phyloP scores from a whole-genome alignment of 2,329 filamentous ascomycete genomes.

The Raffaelea deltoideospora region DNA sequence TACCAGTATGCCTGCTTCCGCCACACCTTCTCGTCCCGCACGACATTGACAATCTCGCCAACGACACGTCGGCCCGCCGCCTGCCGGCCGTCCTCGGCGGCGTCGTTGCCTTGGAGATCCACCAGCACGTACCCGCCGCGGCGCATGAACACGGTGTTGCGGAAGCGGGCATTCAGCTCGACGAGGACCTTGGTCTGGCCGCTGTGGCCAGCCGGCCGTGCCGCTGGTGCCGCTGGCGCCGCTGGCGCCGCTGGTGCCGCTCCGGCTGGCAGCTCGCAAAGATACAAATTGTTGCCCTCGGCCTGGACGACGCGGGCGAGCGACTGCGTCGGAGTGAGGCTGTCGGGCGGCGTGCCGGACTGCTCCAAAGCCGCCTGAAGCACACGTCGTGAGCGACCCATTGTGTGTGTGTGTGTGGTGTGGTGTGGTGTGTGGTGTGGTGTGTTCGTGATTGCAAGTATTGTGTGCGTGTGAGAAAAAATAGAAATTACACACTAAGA shows the following conservation, averaged over 20 bases:
- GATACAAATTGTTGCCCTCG: constrained; percentile 81
- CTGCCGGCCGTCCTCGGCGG: constrained; percentile 43
- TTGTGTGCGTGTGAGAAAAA: no score
- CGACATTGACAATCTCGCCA: constrained; percentile 86
- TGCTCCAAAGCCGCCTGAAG: constrained; percentile 66
- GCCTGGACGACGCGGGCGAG: constrained; percentile 69
- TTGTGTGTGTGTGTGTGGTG: constrained; percentile 16
- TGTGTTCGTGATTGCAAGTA: background rate
- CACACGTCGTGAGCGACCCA: constrained; percentile 64
- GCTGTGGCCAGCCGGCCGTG: background rate
- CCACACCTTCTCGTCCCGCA: constrained; percentile 84
- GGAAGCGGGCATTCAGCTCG: constrained; percentile 68
- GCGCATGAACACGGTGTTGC: constrained; percentile 87
- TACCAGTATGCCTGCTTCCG: constrained; percentile 81
- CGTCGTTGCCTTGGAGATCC: constrained; percentile 39
- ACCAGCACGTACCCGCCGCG: constrained; percentile 77
- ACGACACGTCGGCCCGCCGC: constrained; percentile 60
- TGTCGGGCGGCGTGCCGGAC: constrained; percentile 40
- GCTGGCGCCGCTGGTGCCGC: constrained; percentile 18
- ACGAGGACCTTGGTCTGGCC: constrained; percentile 44
- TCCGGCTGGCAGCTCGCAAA: constrained; percentile 49
- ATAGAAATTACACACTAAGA: no score
- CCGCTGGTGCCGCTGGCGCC: background rate
- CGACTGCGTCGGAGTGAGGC: constrained; percentile 44
- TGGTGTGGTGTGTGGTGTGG: background rate